Base-by-base conservation (phyloP, 306 rosid genomes). In the Prinsepia uniflora region DNA sequence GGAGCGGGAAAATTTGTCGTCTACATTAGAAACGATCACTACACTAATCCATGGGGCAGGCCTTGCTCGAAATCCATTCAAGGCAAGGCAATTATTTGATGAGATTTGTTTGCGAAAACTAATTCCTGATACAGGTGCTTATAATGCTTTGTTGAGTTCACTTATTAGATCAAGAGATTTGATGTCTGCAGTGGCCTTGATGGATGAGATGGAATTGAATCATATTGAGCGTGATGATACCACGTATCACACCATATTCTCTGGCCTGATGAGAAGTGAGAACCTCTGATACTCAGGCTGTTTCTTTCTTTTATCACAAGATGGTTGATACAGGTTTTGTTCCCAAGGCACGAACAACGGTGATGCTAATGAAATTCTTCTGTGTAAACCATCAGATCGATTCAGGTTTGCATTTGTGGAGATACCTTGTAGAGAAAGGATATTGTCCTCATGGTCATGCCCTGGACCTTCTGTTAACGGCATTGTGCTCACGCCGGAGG, bases 1-100 rank as follows among this genome's bases (percentile, higher is more conserved):
- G 98, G 96, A 90, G 65, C 55, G 65, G 50, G 68, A 58, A 40
- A 79, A 78, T 10, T 69, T 81, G 50, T 55, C 52, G 22, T 88
- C 95, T 15, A 73, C 90, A 0, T 30, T 90, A 53, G 90, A 87
- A 75, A 87, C 85, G 10, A 82, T 94, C 34, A 94, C 98, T 43
- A 94, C 98, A 24, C 71, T 94, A 81, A 90, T 94, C 74, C 98
- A 94, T 67, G 98, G 97, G 63, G 96, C 96, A 13, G 98, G 98
- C 67, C 24, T 94, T 72, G 91, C 75, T 62, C 83, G 81, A 61
- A 88, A 94, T 71, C 52, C 45, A 45, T 71, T 76, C 7, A 90
- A 83, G 83, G 97, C 96, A 5, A 55, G 75, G 55, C 84, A 86
- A 50, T 71, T 90, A 43, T 90, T 94, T 62, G 79, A 84, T 40